Evolutionary conservation across 371 early-diverging fungal genomes (phyloP), one percentile per base, ranked within the genome.

Genomic region (Syncephalastrum monosporum): DNA sequence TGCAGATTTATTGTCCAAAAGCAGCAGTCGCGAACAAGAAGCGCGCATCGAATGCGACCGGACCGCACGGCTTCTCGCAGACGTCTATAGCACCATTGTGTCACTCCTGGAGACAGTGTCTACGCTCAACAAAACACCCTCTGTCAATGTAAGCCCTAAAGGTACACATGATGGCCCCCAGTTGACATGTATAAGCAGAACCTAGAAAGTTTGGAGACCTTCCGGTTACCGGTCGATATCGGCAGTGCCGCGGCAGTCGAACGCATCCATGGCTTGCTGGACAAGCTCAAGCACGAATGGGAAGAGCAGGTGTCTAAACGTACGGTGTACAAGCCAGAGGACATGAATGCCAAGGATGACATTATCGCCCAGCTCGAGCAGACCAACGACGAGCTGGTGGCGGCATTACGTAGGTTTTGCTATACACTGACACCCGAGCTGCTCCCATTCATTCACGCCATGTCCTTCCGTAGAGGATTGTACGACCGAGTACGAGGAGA

Each of bases 271-370:
- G 58, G 62, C 59, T 64, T 75, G 63, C 68, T 75, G 57, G 70
- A 14, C 63, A 67, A 65, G 62, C 53, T 78, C 27, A 56, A 56
- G 50, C 61, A 69, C 41, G 75, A 75, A 55, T 78, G 75, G 75
- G 57, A 71, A 25, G 23, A 55, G 38, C 75, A 78, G 51, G 59
- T 69, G 19, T 17, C 57, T 8, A 53, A 54, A 23, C 64, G 68
- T 14, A 56, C 48, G 19, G 57, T 47, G 15, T 68, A 63, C 17
- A 69, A 68, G 5, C 70, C 67, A 16, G 65, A 73, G 25, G 69
- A 78, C 7, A 64, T 75, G 51, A 27, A 46, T 1, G 68, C 69
- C 38, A 71, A 71, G 8, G 57, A 68, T 29, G 58, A 68, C 19
- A 49, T 47, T 1, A 72, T 75, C 16, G 43, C 49, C 2, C 42